These are phyloP conservation scores for Curvularia spicifera DNA, from an alignment of 2,329 filamentous ascomycete species.

Conservation along the genomic window DNA sequence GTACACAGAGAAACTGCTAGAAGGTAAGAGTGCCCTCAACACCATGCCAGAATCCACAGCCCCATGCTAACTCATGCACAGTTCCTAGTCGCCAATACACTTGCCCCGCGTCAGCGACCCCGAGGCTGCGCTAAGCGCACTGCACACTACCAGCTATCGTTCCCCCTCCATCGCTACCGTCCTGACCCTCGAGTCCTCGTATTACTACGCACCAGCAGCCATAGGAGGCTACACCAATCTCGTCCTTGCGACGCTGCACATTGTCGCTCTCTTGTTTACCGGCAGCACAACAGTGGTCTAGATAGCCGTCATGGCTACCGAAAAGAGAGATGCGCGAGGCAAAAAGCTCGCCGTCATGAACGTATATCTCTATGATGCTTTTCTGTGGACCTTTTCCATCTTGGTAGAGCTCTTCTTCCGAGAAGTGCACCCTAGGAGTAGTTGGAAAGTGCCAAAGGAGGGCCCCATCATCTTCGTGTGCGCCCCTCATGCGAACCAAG, in stretches of 20 bases:
- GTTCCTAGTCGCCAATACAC: not conserved
- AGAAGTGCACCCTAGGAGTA: slow-evolving; percentile 91
- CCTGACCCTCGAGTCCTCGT: slow-evolving; percentile 12
- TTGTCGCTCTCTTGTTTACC: not conserved
- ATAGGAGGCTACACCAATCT: slow-evolving; percentile 14
- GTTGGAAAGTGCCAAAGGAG: slow-evolving; percentile 89
- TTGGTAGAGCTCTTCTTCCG: slow-evolving; percentile 97
- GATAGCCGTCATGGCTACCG: slow-evolving; percentile 20
- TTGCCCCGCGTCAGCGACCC: slow-evolving; percentile 10
- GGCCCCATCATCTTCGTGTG: slow-evolving; percentile 95
- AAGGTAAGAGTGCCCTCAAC: slow-evolving; percentile 10
- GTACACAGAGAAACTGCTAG: slow-evolving; percentile 12
- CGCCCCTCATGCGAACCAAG: slow-evolving; percentile 86
- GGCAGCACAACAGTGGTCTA: slow-evolving; percentile 8
- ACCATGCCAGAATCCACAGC: slow-evolving; percentile 11
- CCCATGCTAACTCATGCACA: slow-evolving; percentile 1
- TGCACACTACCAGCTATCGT: slow-evolving; percentile 7
- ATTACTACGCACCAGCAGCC: slow-evolving; percentile 14
- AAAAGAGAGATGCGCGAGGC: slow-evolving; percentile 31
- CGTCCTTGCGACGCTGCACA: slow-evolving; percentile 3
- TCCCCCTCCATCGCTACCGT: slow-evolving; percentile 24
- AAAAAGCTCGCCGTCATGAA: slow-evolving; percentile 63
- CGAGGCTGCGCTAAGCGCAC: slow-evolving; percentile 18
- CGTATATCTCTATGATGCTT: slow-evolving; percentile 76
- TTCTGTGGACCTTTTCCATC: slow-evolving; percentile 78